Percentiles rank a stretch among this genome's conserved stretches.
phyloP scores from a whole-genome alignment of 352 stramenopile genomes.

The Phytophthora constricta region DNA sequence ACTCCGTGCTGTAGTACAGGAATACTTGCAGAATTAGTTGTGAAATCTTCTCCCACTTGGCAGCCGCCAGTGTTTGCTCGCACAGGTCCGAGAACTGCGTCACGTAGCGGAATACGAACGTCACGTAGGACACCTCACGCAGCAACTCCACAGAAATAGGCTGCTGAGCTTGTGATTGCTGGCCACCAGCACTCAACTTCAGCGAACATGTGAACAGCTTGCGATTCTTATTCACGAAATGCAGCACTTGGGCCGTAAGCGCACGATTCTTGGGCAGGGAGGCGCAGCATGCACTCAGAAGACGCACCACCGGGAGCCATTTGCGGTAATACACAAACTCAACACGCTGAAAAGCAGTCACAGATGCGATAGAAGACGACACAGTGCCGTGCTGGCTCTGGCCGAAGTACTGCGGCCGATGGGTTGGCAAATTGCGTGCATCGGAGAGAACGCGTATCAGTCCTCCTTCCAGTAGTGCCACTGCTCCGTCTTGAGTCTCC shows the following conservation, averaged over 20 bases:
- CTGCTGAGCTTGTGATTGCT: constrained; percentile 27
- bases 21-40: constrained; percentile 74
- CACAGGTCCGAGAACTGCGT: constrained; percentile 77
- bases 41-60: constrained; percentile 83
- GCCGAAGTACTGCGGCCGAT: constrained; percentile 67
- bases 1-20: constrained; percentile 63
- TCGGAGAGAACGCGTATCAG: constrained; percentile 73
- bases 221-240: constrained; percentile 67
- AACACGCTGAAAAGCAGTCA: constrained; percentile 63
- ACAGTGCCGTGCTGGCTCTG: constrained; percentile 42
- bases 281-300: constrained; percentile 64
- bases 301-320: constrained; percentile 75
- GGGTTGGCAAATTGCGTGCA: constrained; percentile 65
- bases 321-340: constrained; percentile 76
- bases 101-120: constrained; percentile 83
- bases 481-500: constrained; percentile 63
- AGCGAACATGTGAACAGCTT: constrained; percentile 75
- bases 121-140: constrained; percentile 77
- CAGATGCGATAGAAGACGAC: constrained; percentile 37
- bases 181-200: constrained; percentile 53
- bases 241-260: constrained; percentile 61
- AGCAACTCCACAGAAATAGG: constrained; percentile 64
- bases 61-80: constrained; percentile 55
- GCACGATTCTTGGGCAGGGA: constrained; percentile 76
- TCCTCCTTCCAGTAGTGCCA: constrained; percentile 74